phyloP scores from a whole-genome alignment of 257 asterid species.

The Solanum raphanifolium region DNA sequence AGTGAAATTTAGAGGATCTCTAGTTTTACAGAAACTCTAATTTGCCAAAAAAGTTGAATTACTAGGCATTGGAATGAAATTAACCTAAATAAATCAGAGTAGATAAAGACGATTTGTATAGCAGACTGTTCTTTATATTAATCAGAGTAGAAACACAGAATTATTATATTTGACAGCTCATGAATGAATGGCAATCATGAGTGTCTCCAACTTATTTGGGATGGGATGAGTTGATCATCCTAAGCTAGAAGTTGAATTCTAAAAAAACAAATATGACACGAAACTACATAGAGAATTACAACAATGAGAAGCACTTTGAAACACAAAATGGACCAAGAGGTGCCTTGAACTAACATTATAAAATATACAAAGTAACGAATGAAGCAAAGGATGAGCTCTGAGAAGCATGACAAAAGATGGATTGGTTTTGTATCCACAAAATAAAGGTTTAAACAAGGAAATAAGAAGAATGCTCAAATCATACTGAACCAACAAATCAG shows the following conservation, averaged over 20 bases:
- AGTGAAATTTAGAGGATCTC: not conserved
- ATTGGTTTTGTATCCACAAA: not conserved
- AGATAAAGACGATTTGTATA: not conserved
- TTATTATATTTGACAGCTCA: not conserved
- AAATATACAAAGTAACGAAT: not conserved
- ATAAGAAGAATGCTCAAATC: not conserved
- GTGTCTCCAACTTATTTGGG: not conserved
- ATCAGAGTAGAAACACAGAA: not conserved
- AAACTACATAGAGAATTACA: not conserved
- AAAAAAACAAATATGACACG: not conserved
- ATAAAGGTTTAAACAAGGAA: not conserved
- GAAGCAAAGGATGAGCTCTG: not conserved
- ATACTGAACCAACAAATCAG: not conserved
- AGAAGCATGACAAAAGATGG: not conserved
- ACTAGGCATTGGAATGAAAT: not conserved
- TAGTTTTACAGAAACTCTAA: not conserved
- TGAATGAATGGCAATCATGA: not conserved
- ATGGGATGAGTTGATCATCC: not conserved
- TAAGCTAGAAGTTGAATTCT: not conserved
- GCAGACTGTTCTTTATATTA: not conserved
- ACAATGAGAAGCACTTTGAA: not conserved
- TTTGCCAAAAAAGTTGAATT: not conserved
- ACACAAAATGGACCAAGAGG: not conserved
- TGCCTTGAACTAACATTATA: not conserved
- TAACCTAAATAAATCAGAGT: not conserved